Percentiles rank a stretch among this genome's conserved stretches.
These are phyloP conservation scores for Talaromyces sp. DNA, from an alignment of 2,329 filamentous ascomycete species.

Conservation along the genomic window DNA sequence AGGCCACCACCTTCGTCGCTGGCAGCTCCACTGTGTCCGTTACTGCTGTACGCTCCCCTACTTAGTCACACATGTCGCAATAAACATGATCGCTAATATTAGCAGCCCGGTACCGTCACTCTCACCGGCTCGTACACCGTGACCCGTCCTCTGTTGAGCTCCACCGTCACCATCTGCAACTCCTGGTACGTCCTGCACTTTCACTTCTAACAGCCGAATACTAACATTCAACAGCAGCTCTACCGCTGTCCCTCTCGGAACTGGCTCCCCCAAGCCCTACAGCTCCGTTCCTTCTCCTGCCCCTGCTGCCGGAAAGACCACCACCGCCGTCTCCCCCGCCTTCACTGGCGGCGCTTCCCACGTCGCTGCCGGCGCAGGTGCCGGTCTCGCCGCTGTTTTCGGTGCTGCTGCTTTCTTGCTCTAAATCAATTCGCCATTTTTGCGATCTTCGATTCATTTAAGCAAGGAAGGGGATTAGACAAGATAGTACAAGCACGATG, in stretches of 20 bases:
- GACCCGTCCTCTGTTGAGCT: slow-evolving; percentile 50
- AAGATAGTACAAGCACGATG: slow-evolving; percentile 7
- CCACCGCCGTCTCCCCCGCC: slow-evolving; percentile 17
- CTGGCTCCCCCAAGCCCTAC: slow-evolving; percentile 10
- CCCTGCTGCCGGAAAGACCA: slow-evolving; percentile 19
- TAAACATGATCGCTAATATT: not conserved
- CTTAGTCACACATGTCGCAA: too few relatives aligned
- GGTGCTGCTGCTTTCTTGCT: slow-evolving; percentile 49
- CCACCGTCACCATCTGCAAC: slow-evolving; percentile 51
- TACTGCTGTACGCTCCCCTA: slow-evolving; percentile 51
- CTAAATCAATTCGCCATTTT: slow-evolving; percentile 28
- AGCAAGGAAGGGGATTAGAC: not conserved
- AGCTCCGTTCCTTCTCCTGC: slow-evolving; percentile 25
- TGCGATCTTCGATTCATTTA: not conserved
- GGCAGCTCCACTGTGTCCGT: slow-evolving; percentile 66
- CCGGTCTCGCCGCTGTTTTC: slow-evolving; percentile 52
- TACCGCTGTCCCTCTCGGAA: slow-evolving; percentile 12
- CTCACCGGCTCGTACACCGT: slow-evolving; percentile 70
- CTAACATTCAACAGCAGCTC: not conserved
- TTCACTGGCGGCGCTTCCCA: slow-evolving; percentile 54
- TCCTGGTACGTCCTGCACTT: slow-evolving; percentile 33
- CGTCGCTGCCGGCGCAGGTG: slow-evolving; percentile 46
- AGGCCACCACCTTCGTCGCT: slow-evolving; percentile 61
- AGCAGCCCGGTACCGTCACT: slow-evolving; percentile 63
- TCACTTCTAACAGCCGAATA: not conserved